Base-by-base conservation (phyloP, 202 grass and related monocot species). In the Setaria italica region DNA sequence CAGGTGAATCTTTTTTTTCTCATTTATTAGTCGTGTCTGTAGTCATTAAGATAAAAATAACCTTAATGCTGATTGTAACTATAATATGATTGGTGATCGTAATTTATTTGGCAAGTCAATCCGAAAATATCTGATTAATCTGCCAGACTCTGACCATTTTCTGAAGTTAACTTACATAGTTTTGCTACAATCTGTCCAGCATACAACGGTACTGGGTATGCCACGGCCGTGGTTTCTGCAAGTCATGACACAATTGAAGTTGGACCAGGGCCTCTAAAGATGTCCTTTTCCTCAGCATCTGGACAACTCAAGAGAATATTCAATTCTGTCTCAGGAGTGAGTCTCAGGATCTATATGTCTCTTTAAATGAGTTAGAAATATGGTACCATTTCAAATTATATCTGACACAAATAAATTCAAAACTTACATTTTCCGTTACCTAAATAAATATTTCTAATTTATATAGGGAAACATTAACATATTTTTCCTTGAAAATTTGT, bases 201-300 rank as follows among this genome's bases (percentile, higher is more conserved):
- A 63, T 56, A 65, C 34, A 77, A 77, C 37, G 82, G 58, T 72
- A 72, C 69, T 20, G 72, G 48, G 5, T 66, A 87, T 53, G 70
- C 75, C 51, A 85, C 95, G 39, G 29, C 48, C 33, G 10, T 75
- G 11, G 70, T 63, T 87, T 85, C 74, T 90, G 50, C 80, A 84
- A 92, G 86, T 53, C 92, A 84, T 13, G 88, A 84, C 48, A 95
- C 87, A 17, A 73, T 93, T 89, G 89, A 95, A 91, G 91, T 93
- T 82, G 95, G 95, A 64, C 89, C 89, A 80, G 95, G 95, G 35
- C 85, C 85, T 85, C 85, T 98, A 68, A 98, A 93, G 89, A 90
- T 98, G 87, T 87, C 81, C 16, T 98, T 90, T 84, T 98, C 95
- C 58, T 88, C 85, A 75, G 59, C 55, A 68, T 87, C 91, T 73